Percentiles rank a stretch among this genome's conserved stretches.
These are phyloP conservation scores for Amanita inopinata DNA, from an alignment of 768 basidiomycete species.

Conservation along the genomic window DNA sequence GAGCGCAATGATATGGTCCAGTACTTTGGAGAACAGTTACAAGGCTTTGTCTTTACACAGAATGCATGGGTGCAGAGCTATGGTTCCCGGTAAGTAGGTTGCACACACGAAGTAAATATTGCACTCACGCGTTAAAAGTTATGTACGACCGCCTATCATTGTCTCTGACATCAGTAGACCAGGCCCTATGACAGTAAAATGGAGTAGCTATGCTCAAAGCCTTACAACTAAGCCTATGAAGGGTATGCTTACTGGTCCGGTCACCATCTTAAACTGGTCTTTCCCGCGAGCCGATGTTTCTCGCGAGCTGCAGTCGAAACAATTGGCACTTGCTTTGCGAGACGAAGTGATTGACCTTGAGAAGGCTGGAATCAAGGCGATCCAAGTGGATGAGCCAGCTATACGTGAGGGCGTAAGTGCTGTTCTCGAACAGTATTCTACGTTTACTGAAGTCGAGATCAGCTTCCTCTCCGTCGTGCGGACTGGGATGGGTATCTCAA, in stretches of 20 bases:
- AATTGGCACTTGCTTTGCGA: conserved; percentile 94
- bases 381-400: conserved; percentile 99
- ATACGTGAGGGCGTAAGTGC: conserved; percentile 91
- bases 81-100: conserved; percentile 73
- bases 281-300: conserved; percentile 99
- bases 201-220: conserved; percentile 96
- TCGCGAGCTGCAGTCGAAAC: conserved; percentile 95
- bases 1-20: conserved; percentile 99
- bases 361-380: conserved; percentile 92
- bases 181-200: conserved; percentile 88
- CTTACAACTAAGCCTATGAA: conserved; percentile 93
- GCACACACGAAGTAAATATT: not conserved
- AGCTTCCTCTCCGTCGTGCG: conserved; percentile 89
- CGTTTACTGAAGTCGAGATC: conserved; percentile 11
- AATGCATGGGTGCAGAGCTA: conserved; percentile 99
- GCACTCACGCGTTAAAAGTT: conserved; percentile 32
- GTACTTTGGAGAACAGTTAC: conserved; percentile 96
- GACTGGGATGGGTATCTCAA: conserved; percentile 96
- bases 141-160: conserved; percentile 97
- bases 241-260: conserved; percentile 98
- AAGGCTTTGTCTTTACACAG: conserved; percentile 96
- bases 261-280: conserved; percentile 99
- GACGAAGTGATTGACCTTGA: conserved; percentile 98
- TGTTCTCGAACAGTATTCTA: conserved; percentile 3
- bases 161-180: conserved; percentile 96